Percentiles rank a stretch among this genome's conserved stretches.
Conservation (phyloP, 2,329 filamentous ascomycete genomes). For the Pezicula radicicola region DNA sequence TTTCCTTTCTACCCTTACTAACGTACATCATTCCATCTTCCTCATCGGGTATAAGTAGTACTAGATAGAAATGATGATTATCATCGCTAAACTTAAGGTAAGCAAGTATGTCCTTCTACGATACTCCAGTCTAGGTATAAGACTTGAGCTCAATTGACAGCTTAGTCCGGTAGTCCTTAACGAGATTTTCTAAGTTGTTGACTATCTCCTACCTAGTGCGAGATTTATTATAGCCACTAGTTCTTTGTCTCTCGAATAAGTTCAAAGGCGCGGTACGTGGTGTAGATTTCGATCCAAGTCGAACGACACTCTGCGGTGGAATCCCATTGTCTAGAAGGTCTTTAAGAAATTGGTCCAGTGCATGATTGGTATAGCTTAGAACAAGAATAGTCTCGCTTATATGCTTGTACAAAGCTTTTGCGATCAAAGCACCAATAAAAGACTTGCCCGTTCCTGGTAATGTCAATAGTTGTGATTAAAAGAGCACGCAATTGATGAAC, state of each 20-base stretch:
- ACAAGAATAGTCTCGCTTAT: slow-evolving; percentile 53
- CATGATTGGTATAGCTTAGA: slow-evolving; percentile 64
- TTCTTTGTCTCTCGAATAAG: slow-evolving; percentile 36
- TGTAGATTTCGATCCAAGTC: slow-evolving; percentile 58
- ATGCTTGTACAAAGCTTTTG: slow-evolving; percentile 47
- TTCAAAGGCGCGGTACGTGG: slow-evolving; percentile 41
- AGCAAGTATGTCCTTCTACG: slow-evolving; percentile 26
- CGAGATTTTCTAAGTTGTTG: slow-evolving; percentile 19
- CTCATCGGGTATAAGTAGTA: slow-evolving; percentile 46
- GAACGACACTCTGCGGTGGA: slow-evolving; percentile 42
- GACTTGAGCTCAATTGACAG: slow-evolving; percentile 1
- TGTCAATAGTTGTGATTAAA: slow-evolving; percentile 5
- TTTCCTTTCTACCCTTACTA: slow-evolving; percentile 37
- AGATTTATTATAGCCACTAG: slow-evolving; percentile 25
- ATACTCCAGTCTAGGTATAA: slow-evolving; percentile 2
- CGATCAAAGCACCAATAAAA: slow-evolving; percentile 62
- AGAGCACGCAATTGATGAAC: slow-evolving; percentile 2
- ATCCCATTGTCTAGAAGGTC: slow-evolving; percentile 60
- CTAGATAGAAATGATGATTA: slow-evolving; percentile 47
- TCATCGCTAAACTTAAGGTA: slow-evolving; percentile 47
- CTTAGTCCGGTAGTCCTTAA: slow-evolving; percentile 1
- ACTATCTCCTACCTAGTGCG: slow-evolving; percentile 19
- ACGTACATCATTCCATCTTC: slow-evolving; percentile 41
- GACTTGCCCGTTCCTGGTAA: slow-evolving; percentile 64
- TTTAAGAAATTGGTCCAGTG: slow-evolving; percentile 59